phyloP scores from a whole-genome alignment of 73 alveolate species.

The Breviolum minutum region DNA sequence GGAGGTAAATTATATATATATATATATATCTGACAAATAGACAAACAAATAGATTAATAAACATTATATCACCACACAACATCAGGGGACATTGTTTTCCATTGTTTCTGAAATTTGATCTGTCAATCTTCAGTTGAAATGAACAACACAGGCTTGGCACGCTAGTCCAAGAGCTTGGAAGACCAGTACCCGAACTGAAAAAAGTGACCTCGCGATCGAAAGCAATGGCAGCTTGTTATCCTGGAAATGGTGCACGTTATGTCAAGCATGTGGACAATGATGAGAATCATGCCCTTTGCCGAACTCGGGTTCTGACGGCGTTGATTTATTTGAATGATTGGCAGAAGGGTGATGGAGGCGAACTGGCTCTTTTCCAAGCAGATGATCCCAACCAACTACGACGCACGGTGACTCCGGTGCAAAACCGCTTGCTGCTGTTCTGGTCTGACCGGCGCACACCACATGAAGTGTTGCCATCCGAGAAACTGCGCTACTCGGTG shows the following conservation, averaged over 20 bases:
- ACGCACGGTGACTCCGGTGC: constrained; percentile 42
- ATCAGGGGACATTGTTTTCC: no score
- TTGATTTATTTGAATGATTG: constrained; percentile 66
- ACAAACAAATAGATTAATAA: no score
- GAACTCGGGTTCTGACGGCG: constrained; percentile 64
- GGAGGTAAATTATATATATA: not conserved
- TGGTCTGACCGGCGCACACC: constrained; percentile 94
- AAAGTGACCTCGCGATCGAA: constrained; percentile 57
- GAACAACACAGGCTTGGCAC: constrained; percentile 51
- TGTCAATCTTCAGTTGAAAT: no score
- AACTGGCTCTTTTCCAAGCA: constrained; percentile 64
- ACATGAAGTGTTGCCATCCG: constrained; percentile 71
- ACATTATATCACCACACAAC: no score
- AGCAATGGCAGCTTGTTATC: constrained; percentile 91
- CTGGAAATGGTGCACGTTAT: constrained; percentile 80
- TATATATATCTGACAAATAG: no score
- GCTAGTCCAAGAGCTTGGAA: constrained; percentile 28
- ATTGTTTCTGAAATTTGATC: no score
- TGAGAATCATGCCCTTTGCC: constrained; percentile 78
- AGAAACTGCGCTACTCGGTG: constrained; percentile 64
- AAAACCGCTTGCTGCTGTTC: constrained; percentile 73
- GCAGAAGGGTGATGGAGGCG: constrained; percentile 85
- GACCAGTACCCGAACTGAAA: constrained; percentile 33
- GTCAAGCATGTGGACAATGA: constrained; percentile 87
- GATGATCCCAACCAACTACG: constrained; percentile 50